Evolutionary conservation across 768 basidiomycete species (phyloP).

Genomic region (Gymnopilus junonius): DNA sequence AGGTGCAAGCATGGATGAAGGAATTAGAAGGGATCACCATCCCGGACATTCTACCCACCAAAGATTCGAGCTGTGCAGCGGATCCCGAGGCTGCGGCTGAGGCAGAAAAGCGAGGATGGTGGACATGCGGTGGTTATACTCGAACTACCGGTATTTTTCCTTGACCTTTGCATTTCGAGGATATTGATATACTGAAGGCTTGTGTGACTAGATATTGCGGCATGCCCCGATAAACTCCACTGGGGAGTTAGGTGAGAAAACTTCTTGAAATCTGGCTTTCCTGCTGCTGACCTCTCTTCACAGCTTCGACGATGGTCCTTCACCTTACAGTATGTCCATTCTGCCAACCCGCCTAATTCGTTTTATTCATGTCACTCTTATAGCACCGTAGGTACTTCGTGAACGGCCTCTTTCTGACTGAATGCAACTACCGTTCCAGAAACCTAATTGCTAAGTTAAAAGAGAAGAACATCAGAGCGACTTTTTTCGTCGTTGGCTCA

Average conservation of each 20-base stretch:
- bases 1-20: conserved; percentile 75
- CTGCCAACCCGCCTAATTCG: background rate
- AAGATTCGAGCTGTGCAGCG: conserved; percentile 66
- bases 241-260: conserved; percentile 64
- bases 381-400: conserved; percentile 51
- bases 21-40: conserved; percentile 75
- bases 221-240: conserved; percentile 69
- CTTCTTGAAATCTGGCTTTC: background rate
- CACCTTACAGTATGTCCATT: conserved; percentile 68
- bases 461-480: conserved; percentile 65
- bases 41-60: conserved; percentile 63
- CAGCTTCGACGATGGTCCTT: conserved; percentile 87
- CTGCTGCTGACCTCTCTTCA: background rate
- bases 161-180: conserved; percentile 1
- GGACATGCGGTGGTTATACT: conserved; percentile 84
- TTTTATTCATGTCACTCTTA: conserved; percentile 6
- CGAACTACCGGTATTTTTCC: conserved; percentile 43
- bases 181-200: background rate
- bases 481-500: conserved; percentile 91
- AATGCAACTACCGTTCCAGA: conserved; percentile 34
- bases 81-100: conserved; percentile 58
- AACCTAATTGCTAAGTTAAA: conserved; percentile 73
- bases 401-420: background rate
- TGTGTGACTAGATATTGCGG: conserved; percentile 51
- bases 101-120: conserved; percentile 75